Evolutionary conservation across 768 basidiomycete species (phyloP), one percentile per base, ranked within the genome.

Genomic region (Boletus coccyginus): DNA sequence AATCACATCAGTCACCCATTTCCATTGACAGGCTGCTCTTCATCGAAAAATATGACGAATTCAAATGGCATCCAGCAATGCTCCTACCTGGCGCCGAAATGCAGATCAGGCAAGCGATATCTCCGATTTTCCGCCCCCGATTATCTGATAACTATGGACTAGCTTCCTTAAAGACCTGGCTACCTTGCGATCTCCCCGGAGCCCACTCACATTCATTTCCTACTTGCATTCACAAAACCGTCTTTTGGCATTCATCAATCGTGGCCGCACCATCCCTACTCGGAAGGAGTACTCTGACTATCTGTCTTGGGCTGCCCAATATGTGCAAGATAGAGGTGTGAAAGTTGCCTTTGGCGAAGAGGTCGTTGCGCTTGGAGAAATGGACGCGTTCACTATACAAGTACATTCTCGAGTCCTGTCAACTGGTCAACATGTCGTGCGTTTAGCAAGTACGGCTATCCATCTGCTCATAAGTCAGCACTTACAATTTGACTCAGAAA

Each of bases 21-120:
- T 57, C 55, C 48, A 74, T 55, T 59, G 65, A 63, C 64, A 73
- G 63, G 24, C 61, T 72, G 12, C 70, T 78, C 48, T 83, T 82
- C 68, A 71, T 82, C 40, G 82, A 82, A 66, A 78, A 73, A 61
- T 74, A 81, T 38, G 60, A 69, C 1, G 62, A 69, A 52, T 82
- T 83, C 62, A 71, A 70, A 52, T 83, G 82, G 82, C 82, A 83
- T 62, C 80, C 80, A 24, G 80, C 78, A 13, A 82, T 82, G 80
- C 74, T 82, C 45, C 67, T 82, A 8, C 78, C 79, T 38, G 79
- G 76, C 29, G 75, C 77, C 31, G 72, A 71, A 35, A 82, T 82
- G 81, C 81, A 82, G 62, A 81, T 83, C 42, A 81, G 77, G 79
- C 75, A 53, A 35, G 61, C 56, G 11, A 44, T 52, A 17, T 35